Conservation (phyloP, 768 basidiomycete genomes). For the Fomitopsis serialis region DNA sequence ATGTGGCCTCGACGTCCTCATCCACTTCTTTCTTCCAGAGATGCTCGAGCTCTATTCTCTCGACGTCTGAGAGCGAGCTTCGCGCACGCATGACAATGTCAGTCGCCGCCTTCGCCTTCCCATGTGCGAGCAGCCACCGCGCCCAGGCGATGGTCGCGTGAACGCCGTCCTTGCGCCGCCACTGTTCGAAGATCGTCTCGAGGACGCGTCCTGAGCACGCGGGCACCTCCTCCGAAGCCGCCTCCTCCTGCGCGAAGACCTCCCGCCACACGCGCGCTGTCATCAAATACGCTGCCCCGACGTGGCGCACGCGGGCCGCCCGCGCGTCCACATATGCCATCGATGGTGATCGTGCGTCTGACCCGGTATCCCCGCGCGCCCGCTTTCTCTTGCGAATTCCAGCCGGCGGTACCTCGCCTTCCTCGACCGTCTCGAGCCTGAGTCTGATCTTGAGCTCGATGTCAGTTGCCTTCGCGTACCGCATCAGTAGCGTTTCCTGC, state of each 20-base stretch:
- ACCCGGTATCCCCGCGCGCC: neutral
- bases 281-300: conserved; percentile 37
- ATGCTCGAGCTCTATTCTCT: conserved; percentile 29
- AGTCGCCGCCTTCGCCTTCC: conserved; percentile 36
- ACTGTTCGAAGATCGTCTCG: conserved; percentile 34
- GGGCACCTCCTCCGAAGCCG: conserved; percentile 5
- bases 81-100: conserved; percentile 30
- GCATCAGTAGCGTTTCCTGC: conserved; percentile 43
- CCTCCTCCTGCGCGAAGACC: conserved; percentile 30
- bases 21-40: conserved; percentile 24
- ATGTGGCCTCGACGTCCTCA: neutral
- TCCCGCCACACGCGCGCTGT: conserved; percentile 39
- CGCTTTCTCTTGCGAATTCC: neutral
- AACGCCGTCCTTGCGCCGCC: conserved; percentile 33
- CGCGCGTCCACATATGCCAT: conserved; percentile 9
- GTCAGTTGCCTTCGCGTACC: conserved; percentile 30
- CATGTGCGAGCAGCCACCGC: conserved; percentile 38
- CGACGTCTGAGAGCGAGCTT: conserved; percentile 21
- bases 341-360: neutral
- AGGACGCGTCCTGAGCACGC: conserved; percentile 29
- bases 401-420: neutral
- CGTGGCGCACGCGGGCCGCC: conserved; percentile 29
- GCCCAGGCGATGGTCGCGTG: conserved; percentile 41
- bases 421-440: conserved; percentile 16
- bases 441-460: conserved; percentile 12